phyloP scores from a whole-genome alignment of 345 rosid species.

The Turnera subulata region DNA sequence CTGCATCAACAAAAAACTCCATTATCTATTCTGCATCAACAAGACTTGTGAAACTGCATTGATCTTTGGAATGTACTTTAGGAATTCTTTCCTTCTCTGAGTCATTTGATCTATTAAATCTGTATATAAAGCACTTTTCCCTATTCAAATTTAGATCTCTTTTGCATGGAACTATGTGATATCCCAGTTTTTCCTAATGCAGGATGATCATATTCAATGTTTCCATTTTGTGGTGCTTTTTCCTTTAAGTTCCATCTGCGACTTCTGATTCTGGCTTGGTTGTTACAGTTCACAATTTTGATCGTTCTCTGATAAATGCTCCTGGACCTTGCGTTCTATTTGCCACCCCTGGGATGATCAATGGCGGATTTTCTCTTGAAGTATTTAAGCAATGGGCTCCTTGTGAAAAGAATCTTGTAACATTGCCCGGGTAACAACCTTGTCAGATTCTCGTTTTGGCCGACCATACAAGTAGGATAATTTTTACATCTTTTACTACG shows the following conservation, averaged over 20 bases:
- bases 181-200: background rate
- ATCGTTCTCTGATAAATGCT: conserved; percentile 74
- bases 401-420: conserved; percentile 67
- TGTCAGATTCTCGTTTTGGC: conserved; percentile 1
- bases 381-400: conserved; percentile 98
- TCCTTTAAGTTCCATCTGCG: background rate
- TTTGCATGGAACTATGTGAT: background rate
- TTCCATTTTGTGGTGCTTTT: background rate
- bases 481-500: background rate
- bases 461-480: background rate
- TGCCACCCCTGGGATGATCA: conserved; percentile 98
- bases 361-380: conserved; percentile 91
- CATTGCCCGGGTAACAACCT: conserved; percentile 78
- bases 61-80: too few species aligned
- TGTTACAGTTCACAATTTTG: conserved; percentile 62
- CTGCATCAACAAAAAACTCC: too few species aligned
- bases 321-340: conserved; percentile 98
- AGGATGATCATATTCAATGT: background rate
- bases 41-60: too few species aligned
- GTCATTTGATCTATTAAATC: too few species aligned
- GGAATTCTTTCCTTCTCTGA: too few species aligned
- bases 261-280: conserved; percentile 1
- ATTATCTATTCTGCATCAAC: too few species aligned
- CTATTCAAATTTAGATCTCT: background rate
- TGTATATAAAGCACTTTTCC: background rate